Conservation (phyloP, 192 early-diverging fungal species). For the Backusella circina region DNA sequence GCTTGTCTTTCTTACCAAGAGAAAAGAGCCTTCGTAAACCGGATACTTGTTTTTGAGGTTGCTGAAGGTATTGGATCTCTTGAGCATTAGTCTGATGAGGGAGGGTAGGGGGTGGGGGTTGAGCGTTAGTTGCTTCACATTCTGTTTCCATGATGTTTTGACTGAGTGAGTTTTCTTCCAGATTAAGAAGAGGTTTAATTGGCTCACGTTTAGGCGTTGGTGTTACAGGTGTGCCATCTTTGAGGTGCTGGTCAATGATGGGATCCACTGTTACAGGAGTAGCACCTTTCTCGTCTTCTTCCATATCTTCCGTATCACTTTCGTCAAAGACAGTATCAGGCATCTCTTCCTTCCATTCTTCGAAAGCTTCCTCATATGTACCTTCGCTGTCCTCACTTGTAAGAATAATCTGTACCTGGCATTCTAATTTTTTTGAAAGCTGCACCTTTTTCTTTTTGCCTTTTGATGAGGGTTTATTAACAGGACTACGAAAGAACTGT, state of each 20-base stretch:
- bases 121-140: neutral
- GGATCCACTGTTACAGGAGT: neutral
- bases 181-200: conserved; percentile 1
- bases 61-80: conserved; percentile 11
- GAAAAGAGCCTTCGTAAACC: conserved; percentile 14
- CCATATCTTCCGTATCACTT: conserved; percentile 36
- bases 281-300: conserved; percentile 12
- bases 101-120: neutral
- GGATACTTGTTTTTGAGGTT: conserved; percentile 6
- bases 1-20: conserved; percentile 11
- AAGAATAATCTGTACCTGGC: conserved; percentile 34
- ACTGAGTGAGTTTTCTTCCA: neutral
- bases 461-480: conserved; percentile 16
- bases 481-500: conserved; percentile 26
- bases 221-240: neutral
- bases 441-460: conserved; percentile 33
- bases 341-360: conserved; percentile 44
- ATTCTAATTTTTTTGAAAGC: conserved; percentile 36
- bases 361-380: conserved; percentile 40
- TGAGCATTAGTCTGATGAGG: neutral
- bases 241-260: neutral
- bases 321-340: conserved; percentile 42
- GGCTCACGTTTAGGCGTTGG: neutral
- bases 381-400: conserved; percentile 26
- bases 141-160: neutral